phyloP scores from a whole-genome alignment of 2,329 filamentous ascomycete genomes.

The Diplodia corticola region DNA sequence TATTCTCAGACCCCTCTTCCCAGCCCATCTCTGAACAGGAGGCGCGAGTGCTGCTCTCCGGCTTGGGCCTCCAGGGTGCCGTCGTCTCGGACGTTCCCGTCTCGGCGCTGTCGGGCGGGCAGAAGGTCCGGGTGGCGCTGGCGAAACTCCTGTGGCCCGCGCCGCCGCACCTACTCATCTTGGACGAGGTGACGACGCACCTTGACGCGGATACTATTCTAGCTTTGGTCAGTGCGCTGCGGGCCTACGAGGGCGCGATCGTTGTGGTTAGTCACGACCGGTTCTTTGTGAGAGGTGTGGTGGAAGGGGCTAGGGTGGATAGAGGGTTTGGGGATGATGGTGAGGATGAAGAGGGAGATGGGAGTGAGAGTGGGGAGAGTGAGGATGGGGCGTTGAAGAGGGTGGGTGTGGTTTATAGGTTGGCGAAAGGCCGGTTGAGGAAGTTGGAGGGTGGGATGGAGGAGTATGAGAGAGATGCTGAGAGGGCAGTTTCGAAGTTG shows the following conservation, averaged over 20 bases:
- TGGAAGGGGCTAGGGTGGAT: slow-evolving; percentile 53
- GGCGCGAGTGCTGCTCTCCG: slow-evolving; percentile 64
- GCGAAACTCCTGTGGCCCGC: slow-evolving; percentile 65
- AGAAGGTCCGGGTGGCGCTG: slow-evolving; percentile 65
- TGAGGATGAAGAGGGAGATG: slow-evolving; percentile 57
- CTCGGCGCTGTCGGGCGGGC: slow-evolving; percentile 73
- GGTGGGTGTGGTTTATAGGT: slow-evolving; percentile 39
- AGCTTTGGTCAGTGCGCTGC: slow-evolving; percentile 66
- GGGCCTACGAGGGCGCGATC: slow-evolving; percentile 70
- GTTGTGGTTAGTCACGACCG: slow-evolving; percentile 79
- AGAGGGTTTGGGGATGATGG: slow-evolving; percentile 60
- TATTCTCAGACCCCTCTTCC: not conserved
- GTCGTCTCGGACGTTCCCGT: slow-evolving; percentile 73
- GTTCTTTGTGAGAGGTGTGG: slow-evolving; percentile 72
- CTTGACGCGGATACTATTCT: slow-evolving; percentile 79
- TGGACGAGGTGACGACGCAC: slow-evolving; percentile 84
- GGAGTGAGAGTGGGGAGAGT: slow-evolving; percentile 48
- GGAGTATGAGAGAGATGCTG: slow-evolving; percentile 41
- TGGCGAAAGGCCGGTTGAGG: slow-evolving; percentile 38
- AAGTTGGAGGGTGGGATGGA: slow-evolving; percentile 41
- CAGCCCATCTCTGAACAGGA: slow-evolving; percentile 62
- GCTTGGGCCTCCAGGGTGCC: slow-evolving; percentile 69
- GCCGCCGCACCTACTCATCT: slow-evolving; percentile 69
- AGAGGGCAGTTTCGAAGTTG: slow-evolving; percentile 33
- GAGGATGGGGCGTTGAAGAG: slow-evolving; percentile 51